Evolutionary conservation across 1,139 yeast genomes (phyloP).

Genomic region (Hansenula lynferdii): DNA sequence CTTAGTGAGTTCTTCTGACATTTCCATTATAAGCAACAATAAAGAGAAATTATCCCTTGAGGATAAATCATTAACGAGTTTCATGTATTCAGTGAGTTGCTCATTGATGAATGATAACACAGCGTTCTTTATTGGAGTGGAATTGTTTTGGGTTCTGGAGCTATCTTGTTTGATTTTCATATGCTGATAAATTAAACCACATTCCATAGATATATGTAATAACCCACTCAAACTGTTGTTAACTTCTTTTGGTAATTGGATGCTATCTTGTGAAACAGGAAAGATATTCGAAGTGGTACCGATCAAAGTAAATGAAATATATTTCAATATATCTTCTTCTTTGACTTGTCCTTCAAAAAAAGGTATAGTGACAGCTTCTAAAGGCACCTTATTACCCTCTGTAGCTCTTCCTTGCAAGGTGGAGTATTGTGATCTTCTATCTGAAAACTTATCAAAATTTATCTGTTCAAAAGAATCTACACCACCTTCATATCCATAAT

Average conservation of each 20-base stretch:
- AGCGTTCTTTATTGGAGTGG: slow-evolving; percentile 61
- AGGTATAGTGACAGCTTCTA: slow-evolving; percentile 24
- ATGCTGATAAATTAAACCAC: slow-evolving; percentile 60
- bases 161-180: slow-evolving; percentile 33
- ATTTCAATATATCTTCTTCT: slow-evolving; percentile 50
- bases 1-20: slow-evolving; percentile 47
- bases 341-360: slow-evolving; percentile 25
- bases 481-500: slow-evolving; percentile 5
- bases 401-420: slow-evolving; percentile 7
- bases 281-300: slow-evolving; percentile 70
- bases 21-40: slow-evolving; percentile 37
- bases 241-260: slow-evolving; percentile 46
- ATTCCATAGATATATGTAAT: slow-evolving; percentile 59
- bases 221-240: slow-evolving; percentile 56
- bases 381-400: slow-evolving; percentile 18
- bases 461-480: slow-evolving; percentile 29
- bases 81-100: slow-evolving; percentile 50
- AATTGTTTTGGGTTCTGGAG: slow-evolving; percentile 24
- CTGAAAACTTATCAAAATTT: slow-evolving; percentile 29
- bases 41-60: slow-evolving; percentile 28
- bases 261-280: slow-evolving; percentile 35
- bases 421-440: slow-evolving; percentile 27
- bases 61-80: slow-evolving; percentile 50
- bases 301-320: slow-evolving; percentile 60
- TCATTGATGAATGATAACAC: slow-evolving; percentile 51